phyloP scores from a whole-genome alignment of 331 rosid species.

The Quercus phellos region DNA sequence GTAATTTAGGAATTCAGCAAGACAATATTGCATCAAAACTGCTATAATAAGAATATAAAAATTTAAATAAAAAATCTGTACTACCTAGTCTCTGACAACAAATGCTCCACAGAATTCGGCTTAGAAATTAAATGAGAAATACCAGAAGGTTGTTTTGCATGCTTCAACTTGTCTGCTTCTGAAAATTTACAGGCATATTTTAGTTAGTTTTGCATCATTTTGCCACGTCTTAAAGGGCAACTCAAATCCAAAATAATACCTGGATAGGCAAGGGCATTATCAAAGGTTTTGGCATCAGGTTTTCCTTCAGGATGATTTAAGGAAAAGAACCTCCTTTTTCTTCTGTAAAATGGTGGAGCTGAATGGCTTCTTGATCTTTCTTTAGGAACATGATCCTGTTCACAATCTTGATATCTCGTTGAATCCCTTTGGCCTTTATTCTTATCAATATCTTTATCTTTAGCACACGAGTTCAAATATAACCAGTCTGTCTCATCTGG shows the following conservation, averaged over 20 bases:
- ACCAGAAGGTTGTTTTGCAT: slow-evolving; percentile 27
- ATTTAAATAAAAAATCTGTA: background rate
- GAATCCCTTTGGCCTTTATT: slow-evolving; percentile 26
- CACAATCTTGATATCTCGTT: slow-evolving; percentile 24
- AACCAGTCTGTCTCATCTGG: slow-evolving; percentile 34
- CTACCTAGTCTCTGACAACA: slow-evolving; percentile 40
- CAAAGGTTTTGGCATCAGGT: slow-evolving; percentile 26
- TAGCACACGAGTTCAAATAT: slow-evolving; percentile 19
- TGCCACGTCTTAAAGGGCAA: background rate
- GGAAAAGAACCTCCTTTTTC: slow-evolving; percentile 52
- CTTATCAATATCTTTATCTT: slow-evolving; percentile 19
- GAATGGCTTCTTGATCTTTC: slow-evolving; percentile 59
- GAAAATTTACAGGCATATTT: slow-evolving; percentile 23
- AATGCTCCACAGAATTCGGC: slow-evolving; percentile 29
- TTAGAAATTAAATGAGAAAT: slow-evolving; percentile 10
- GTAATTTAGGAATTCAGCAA: slow-evolving; percentile 14
- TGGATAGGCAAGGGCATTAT: slow-evolving; percentile 26
- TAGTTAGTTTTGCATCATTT: slow-evolving; percentile 7
- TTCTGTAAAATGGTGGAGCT: slow-evolving; percentile 73
- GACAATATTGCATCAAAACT: slow-evolving; percentile 8
- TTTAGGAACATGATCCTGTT: slow-evolving; percentile 16
- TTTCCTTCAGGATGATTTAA: slow-evolving; percentile 39
- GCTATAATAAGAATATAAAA: slow-evolving; percentile 4
- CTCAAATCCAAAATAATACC: slow-evolving; percentile 39
- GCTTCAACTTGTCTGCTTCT: slow-evolving; percentile 36